phyloP scores from a whole-genome alignment of 2,329 filamentous ascomycete genomes.

The Ophiobolus disseminans region DNA sequence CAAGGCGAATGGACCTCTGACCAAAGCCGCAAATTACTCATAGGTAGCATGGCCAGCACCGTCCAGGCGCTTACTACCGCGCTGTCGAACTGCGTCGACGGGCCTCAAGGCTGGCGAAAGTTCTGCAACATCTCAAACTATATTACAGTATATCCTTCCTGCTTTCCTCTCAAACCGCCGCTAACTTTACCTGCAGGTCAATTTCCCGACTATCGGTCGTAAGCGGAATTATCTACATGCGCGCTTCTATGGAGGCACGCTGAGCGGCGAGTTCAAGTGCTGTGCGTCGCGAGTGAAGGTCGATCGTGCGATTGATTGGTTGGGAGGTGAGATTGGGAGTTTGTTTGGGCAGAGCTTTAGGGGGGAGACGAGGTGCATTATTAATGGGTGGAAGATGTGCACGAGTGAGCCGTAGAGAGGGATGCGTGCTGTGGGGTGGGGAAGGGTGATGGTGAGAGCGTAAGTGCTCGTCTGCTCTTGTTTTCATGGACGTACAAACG shows the following conservation, averaged over 20 bases:
- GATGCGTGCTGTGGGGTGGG: too few relatives aligned
- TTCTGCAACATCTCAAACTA: constrained; percentile 1
- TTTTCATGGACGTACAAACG: too few relatives aligned
- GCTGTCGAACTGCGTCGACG: neutral
- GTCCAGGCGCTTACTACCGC: neutral
- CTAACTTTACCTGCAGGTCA: too few relatives aligned
- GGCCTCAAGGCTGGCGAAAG: neutral
- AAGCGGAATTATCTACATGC: neutral
- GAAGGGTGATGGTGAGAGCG: too few relatives aligned
- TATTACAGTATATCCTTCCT: too few relatives aligned
- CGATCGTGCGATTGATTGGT: neutral
- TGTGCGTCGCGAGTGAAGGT: neutral
- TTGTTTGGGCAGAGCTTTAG: neutral
- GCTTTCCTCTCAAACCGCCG: too few relatives aligned
- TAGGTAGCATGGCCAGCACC: neutral
- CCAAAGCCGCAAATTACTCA: constrained; percentile 1
- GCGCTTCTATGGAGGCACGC: neutral
- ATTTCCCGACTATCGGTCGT: too few relatives aligned
- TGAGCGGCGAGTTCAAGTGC: neutral
- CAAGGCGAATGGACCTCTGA: neutral
- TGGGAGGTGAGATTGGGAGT: neutral
- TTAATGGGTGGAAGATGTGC: neutral
- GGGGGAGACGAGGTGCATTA: neutral
- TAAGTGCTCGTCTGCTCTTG: too few relatives aligned
- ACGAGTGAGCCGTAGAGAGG: too few relatives aligned